Percentiles rank a stretch among this genome's conserved stretches.
Evolutionary conservation across 1,284 basidiomycete species (phyloP).

Genomic region (Cystobasidium slooffiae): DNA sequence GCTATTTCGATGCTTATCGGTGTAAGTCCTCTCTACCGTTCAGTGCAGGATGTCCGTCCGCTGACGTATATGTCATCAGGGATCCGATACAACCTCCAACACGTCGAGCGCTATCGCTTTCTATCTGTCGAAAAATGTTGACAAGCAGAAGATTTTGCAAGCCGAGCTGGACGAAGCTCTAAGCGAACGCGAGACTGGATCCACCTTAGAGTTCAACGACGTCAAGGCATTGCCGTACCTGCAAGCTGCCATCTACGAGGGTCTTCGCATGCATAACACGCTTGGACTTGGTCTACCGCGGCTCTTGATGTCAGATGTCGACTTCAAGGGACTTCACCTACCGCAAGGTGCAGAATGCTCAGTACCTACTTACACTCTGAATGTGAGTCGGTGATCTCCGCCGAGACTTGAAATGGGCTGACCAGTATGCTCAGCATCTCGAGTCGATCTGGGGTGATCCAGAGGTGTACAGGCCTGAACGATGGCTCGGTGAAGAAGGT

Average conservation of each 20-base stretch:
- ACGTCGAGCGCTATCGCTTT: slow-evolving; percentile 84
- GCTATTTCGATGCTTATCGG: slow-evolving; percentile 83
- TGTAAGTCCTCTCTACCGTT: neutral
- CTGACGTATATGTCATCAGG: neutral
- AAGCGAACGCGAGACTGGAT: slow-evolving; percentile 59
- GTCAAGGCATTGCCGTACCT: slow-evolving; percentile 72
- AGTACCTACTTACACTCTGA: neutral
- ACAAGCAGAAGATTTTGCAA: slow-evolving; percentile 72
- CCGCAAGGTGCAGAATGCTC: slow-evolving; percentile 67
- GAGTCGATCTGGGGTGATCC: slow-evolving; percentile 74
- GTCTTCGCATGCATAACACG: slow-evolving; percentile 76
- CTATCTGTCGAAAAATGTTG: slow-evolving; percentile 72
- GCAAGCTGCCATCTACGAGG: slow-evolving; percentile 79
- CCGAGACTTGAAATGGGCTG: neutral
- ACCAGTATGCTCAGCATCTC: slow-evolving; percentile 60
- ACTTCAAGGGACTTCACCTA: slow-evolving; percentile 69
- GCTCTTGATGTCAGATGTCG: slow-evolving; percentile 64
- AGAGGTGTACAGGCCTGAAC: slow-evolving; percentile 63
- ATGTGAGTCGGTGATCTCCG: neutral
- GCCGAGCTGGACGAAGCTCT: slow-evolving; percentile 78
- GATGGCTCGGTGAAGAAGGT: slow-evolving; percentile 77
- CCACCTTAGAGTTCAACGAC: slow-evolving; percentile 51
- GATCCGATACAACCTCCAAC: slow-evolving; percentile 79
- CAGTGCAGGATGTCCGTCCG: neutral
- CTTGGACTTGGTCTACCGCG: slow-evolving; percentile 78